A percentile compares a stretch with the other conserved stretches of the same genome.
These are phyloP conservation scores for Botryotinia narcissicola DNA, from an alignment of 2,329 filamentous ascomycete genomes.

Conservation along the genomic window DNA sequence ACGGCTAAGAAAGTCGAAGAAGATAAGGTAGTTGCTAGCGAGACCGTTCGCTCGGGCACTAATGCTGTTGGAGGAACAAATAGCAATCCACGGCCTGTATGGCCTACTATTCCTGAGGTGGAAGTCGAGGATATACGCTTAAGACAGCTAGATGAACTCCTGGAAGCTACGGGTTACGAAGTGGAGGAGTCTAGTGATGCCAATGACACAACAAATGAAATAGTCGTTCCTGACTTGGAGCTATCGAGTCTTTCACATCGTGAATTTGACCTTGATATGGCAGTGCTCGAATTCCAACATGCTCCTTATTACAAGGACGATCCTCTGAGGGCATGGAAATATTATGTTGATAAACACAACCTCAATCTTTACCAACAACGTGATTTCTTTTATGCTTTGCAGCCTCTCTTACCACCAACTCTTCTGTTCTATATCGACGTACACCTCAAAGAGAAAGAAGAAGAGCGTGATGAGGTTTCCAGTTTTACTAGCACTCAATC, in stretches of 20 bases:
- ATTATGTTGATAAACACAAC: background rate
- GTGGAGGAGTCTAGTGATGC: constrained; percentile 35
- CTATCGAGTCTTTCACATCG: background rate
- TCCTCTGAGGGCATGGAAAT: constrained; percentile 9
- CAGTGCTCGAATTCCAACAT: background rate
- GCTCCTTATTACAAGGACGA: background rate
- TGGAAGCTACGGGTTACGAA: constrained; percentile 33
- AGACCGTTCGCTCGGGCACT: background rate
- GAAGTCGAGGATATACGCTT: constrained; percentile 36
- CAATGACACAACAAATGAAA: background rate
- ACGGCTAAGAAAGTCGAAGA: constrained; percentile 21
- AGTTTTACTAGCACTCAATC: background rate
- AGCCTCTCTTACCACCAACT: background rate
- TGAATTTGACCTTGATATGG: constrained; percentile 10
- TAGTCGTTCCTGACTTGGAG: background rate
- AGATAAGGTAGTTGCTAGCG: background rate
- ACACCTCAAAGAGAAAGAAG: constrained; percentile 7
- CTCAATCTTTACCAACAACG: constrained; percentile 2
- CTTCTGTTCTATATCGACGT: constrained; percentile 6
- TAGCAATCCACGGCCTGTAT: constrained; percentile 16
- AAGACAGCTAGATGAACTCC: constrained; percentile 33
- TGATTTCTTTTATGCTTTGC: background rate
- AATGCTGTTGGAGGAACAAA: background rate
- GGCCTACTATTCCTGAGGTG: constrained; percentile 29
- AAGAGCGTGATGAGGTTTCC: constrained; percentile 2